These are phyloP conservation scores for Stenocarpella maydis DNA, from an alignment of 2,329 filamentous ascomycete genomes.

Conservation along the genomic window DNA sequence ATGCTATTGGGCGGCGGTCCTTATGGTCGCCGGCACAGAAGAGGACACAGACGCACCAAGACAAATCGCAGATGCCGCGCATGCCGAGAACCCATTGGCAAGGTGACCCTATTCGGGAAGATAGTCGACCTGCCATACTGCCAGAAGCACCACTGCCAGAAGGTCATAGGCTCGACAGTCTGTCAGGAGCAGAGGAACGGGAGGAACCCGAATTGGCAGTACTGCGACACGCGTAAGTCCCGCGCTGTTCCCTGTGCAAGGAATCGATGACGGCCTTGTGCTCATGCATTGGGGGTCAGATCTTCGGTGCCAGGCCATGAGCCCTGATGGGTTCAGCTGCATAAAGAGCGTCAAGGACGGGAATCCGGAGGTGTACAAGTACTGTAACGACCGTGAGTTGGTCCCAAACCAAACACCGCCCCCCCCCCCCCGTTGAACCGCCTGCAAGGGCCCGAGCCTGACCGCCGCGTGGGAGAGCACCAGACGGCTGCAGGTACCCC, in stretches of 20 bases:
- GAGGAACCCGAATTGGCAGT: slow-evolving; percentile 20
- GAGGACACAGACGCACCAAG: slow-evolving; percentile 6
- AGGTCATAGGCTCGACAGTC: slow-evolving; percentile 7
- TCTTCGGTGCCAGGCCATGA: slow-evolving; percentile 34
- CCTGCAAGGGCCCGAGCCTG: background rate
- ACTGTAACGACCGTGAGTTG: slow-evolving; percentile 39
- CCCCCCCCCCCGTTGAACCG: background rate
- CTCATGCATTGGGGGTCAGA: slow-evolving; percentile 3
- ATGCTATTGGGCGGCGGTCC: slow-evolving; percentile 19
- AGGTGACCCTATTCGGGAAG: slow-evolving; percentile 21
- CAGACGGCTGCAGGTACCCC: slow-evolving; percentile 38
- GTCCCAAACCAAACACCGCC: background rate
- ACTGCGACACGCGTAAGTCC: slow-evolving; percentile 32
- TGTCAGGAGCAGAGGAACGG: slow-evolving; percentile 33
- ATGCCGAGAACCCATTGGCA: slow-evolving; percentile 27
- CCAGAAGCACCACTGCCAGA: slow-evolving; percentile 32
- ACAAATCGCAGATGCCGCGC: slow-evolving; percentile 24
- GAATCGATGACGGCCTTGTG: background rate
- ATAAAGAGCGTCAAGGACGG: slow-evolving; percentile 37
- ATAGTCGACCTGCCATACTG: slow-evolving; percentile 29
- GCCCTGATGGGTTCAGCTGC: slow-evolving; percentile 36
- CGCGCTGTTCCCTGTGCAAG: background rate
- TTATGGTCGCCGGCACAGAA: background rate
- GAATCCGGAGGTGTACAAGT: slow-evolving; percentile 38
- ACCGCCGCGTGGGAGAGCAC: background rate